Percentiles rank a stretch among this genome's conserved stretches.
Conservation (phyloP, 768 basidiomycete species). For the Exsudoporus frostii region DNA sequence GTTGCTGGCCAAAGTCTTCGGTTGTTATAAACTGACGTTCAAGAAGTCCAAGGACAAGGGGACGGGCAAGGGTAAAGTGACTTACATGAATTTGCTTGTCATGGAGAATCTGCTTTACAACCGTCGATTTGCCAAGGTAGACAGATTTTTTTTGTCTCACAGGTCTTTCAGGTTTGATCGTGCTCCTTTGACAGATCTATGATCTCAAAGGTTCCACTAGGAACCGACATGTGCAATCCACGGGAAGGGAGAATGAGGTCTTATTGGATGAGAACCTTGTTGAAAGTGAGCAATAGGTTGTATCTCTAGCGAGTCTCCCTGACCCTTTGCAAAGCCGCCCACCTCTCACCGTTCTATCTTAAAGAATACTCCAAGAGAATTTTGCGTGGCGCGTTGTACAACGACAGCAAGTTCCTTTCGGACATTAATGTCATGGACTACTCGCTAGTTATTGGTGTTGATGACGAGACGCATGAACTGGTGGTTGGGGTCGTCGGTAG, state of each 20-base stretch:
- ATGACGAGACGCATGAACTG: constrained; percentile 82
- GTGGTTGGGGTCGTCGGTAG: constrained; percentile 94
- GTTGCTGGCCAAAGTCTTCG: constrained; percentile 92
- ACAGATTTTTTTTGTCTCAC: background rate
- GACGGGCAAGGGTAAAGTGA: constrained; percentile 64
- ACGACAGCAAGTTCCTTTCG: constrained; percentile 92
- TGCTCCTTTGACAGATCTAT: constrained; percentile 62
- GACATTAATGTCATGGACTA: constrained; percentile 98
- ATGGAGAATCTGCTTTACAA: constrained; percentile 99
- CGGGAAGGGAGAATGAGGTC: constrained; percentile 89
- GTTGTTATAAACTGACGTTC: constrained; percentile 93
- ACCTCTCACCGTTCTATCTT: constrained; percentile 86
- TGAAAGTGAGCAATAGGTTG: constrained; percentile 53
- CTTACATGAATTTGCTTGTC: constrained; percentile 92
- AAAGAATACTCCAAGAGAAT: constrained; percentile 97
- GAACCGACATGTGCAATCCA: constrained; percentile 89
- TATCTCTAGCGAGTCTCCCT: background rate
- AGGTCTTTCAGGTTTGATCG: constrained; percentile 1
- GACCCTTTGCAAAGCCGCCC: constrained; percentile 54
- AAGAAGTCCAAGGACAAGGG: constrained; percentile 71
- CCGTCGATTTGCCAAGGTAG: constrained; percentile 83
- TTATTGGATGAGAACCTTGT: constrained; percentile 95
- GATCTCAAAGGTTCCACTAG: constrained; percentile 96
- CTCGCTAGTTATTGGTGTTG: constrained; percentile 94
- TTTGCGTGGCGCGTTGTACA: constrained; percentile 83